Evolutionary conservation across 2,329 filamentous ascomycete genomes (phyloP).

Genomic region (Neofusicoccum kwambonambiense): DNA sequence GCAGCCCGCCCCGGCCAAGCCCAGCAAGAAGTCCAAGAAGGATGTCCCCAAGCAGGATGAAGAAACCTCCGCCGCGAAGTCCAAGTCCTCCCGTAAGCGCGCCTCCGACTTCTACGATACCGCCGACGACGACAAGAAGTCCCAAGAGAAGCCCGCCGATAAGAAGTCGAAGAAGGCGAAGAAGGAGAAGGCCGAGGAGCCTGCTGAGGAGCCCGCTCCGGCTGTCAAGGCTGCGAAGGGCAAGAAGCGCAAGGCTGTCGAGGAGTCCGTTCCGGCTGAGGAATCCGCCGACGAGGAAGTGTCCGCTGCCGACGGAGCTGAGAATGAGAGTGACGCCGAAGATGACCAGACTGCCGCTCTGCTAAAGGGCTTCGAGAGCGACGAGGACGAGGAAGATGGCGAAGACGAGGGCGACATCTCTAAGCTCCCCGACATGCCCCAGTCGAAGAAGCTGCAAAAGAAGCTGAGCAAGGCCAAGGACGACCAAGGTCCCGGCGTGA

Average conservation of each 20-base stretch:
- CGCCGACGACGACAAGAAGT: conserved; percentile 20
- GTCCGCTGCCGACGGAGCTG: conserved; percentile 24
- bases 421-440: conserved; percentile 34
- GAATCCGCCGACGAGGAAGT: conserved; percentile 21
- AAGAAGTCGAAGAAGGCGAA: conserved; percentile 29
- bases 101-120: conserved; percentile 36
- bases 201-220: neutral
- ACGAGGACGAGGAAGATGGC: conserved; percentile 41
- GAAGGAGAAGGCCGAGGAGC: neutral
- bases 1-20: conserved; percentile 6
- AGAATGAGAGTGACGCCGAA: conserved; percentile 33
- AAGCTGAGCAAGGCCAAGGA: conserved; percentile 49
- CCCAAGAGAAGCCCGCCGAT: conserved; percentile 15
- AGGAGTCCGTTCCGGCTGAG: conserved; percentile 8
- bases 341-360: conserved; percentile 53
- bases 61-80: conserved; percentile 23
- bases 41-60: conserved; percentile 24
- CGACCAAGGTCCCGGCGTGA: conserved; percentile 66
- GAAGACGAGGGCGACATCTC: conserved; percentile 41
- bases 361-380: conserved; percentile 52
- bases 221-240: no score
- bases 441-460: conserved; percentile 34
- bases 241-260: conserved; percentile 10
- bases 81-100: conserved; percentile 35
- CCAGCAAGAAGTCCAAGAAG: conserved; percentile 19